Conservation (phyloP, 2,329 filamentous ascomycete genomes). For the Penicillium sp. region DNA sequence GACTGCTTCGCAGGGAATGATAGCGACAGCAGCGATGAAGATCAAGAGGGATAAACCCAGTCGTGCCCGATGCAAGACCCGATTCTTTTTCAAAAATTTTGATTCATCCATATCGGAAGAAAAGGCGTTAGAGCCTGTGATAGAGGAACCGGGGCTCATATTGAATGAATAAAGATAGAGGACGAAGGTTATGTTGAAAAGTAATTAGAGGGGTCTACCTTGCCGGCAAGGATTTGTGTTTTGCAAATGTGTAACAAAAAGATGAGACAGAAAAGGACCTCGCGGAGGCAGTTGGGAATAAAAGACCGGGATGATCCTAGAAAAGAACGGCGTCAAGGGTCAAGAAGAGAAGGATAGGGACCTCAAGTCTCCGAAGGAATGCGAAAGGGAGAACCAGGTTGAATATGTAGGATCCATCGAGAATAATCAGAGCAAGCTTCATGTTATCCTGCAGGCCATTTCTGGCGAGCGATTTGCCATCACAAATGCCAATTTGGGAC, state of each 20-base stretch:
- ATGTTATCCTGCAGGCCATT: background rate
- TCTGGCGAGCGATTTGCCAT: constrained; percentile 13
- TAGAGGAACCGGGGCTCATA: constrained; percentile 31
- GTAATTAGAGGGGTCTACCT: constrained; percentile 8
- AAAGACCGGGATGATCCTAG: constrained; percentile 9
- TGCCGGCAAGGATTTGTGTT: constrained; percentile 18
- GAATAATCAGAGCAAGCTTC: background rate
- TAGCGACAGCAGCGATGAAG: constrained; percentile 29
- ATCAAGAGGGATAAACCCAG: constrained; percentile 36
- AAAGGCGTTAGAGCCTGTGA: constrained; percentile 31
- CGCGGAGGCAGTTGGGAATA: constrained; percentile 6
- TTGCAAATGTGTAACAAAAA: background rate
- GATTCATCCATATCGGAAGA: constrained; percentile 40
- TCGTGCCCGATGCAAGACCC: constrained; percentile 34
- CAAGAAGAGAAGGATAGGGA: constrained; percentile 4
- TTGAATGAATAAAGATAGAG: background rate
- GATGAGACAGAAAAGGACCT: constrained; percentile 7
- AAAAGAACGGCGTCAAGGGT: constrained; percentile 13
- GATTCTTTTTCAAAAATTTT: constrained; percentile 34
- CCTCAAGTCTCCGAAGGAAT: constrained; percentile 5
- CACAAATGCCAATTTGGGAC: constrained; percentile 8
- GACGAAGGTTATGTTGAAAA: background rate
- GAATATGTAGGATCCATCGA: constrained; percentile 14
- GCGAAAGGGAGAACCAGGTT: constrained; percentile 1
- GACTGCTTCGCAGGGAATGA: constrained; percentile 40